phyloP scores from a whole-genome alignment of 2,329 filamentous ascomycete species.

The Sclerotinia borealis region DNA sequence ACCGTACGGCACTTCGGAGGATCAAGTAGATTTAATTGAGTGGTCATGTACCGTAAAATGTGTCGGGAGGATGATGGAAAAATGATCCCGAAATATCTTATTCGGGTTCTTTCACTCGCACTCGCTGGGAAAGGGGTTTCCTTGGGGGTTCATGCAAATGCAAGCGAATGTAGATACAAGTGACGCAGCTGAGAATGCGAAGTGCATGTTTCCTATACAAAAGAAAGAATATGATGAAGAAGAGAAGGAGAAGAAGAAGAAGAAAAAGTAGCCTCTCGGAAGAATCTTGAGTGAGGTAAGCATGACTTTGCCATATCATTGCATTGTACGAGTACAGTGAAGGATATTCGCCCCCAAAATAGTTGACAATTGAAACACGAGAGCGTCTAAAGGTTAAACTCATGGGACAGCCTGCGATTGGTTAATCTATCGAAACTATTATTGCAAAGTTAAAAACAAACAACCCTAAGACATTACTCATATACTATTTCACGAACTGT shows the following conservation, averaged over 20 bases:
- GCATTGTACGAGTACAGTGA: not conserved
- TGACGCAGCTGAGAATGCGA: not conserved
- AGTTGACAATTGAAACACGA: slow-evolving; percentile 3
- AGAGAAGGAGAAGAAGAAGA: too few relatives aligned
- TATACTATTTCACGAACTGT: not conserved
- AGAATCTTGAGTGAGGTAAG: not conserved
- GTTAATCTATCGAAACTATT: not conserved
- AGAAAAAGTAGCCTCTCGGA: not conserved
- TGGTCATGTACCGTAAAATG: not conserved
- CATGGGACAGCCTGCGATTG: not conserved
- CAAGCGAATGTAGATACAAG: not conserved
- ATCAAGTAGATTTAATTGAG: not conserved
- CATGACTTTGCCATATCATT: not conserved
- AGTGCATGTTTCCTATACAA: not conserved
- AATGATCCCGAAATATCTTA: not conserved
- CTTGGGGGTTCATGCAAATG: not conserved
- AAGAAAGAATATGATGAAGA: too few relatives aligned
- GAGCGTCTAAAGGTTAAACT: not conserved
- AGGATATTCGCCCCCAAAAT: not conserved
- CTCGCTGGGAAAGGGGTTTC: not conserved
- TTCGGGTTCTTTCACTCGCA: not conserved
- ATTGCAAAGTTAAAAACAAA: not conserved
- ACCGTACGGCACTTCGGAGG: not conserved
- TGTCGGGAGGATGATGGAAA: not conserved
- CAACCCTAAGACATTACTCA: not conserved